Conservation (phyloP, 2,329 filamentous ascomycete genomes). For the Basipetospora sp. region DNA sequence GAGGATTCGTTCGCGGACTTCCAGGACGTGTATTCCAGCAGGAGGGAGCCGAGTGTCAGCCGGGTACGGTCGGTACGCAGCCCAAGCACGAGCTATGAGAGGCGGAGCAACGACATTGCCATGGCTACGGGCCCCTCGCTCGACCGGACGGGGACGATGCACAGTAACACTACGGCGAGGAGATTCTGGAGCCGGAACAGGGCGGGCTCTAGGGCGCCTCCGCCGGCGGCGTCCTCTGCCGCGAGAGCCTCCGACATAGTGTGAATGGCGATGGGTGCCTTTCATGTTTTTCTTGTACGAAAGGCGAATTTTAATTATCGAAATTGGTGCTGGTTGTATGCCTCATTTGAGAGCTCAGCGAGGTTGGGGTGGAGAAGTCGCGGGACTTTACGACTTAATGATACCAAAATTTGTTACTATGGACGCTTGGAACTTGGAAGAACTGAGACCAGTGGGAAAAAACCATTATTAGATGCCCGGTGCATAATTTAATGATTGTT, state of each 20-base stretch:
- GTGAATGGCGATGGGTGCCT: background rate
- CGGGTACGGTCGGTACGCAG: constrained; percentile 2
- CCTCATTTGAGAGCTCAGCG: too few relatives aligned
- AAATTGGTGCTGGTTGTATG: too few relatives aligned
- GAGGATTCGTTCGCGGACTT: constrained; percentile 24
- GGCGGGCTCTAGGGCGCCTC: constrained; percentile 4
- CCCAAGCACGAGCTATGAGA: background rate
- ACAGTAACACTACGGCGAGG: constrained; percentile 1
- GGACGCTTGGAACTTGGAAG: too few relatives aligned
- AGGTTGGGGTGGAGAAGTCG: too few relatives aligned
- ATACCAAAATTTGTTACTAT: too few relatives aligned
- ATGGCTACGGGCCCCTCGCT: constrained; percentile 2
- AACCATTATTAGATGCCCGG: too few relatives aligned
- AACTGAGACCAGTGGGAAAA: too few relatives aligned
- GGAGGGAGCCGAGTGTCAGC: constrained; percentile 1
- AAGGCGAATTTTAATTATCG: too few relatives aligned
- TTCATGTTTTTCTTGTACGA: background rate
- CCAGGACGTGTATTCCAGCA: constrained; percentile 24
- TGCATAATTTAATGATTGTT: too few relatives aligned
- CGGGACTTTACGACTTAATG: too few relatives aligned
- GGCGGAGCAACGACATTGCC: constrained; percentile 1
- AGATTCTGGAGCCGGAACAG: constrained; percentile 5
- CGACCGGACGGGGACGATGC: constrained; percentile 3
- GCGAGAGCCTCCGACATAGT: constrained; percentile 1
- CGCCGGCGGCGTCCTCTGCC: background rate